Conservation (phyloP, 1,284 basidiomycete species). For the Tilletia caries region DNA sequence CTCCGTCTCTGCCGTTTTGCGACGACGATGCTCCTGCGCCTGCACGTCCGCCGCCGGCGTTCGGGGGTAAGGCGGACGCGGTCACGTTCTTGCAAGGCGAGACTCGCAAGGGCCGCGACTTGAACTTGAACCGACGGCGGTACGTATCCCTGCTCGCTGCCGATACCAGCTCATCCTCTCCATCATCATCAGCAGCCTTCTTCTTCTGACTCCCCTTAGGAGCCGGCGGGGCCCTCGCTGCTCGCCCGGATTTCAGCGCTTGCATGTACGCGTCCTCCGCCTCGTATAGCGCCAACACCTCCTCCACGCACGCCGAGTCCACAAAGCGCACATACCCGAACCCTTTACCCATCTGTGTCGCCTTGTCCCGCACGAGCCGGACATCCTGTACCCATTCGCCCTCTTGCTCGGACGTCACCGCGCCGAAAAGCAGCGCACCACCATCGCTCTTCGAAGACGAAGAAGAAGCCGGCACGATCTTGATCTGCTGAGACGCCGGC, state of each 20-base stretch:
- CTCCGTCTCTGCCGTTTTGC: neutral
- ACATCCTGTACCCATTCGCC: slow-evolving; percentile 74
- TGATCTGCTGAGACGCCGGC: slow-evolving; percentile 19
- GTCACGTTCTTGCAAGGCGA: slow-evolving; percentile 41
- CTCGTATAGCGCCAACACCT: slow-evolving; percentile 45
- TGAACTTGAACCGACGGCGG: slow-evolving; percentile 46
- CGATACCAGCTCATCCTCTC: slow-evolving; percentile 20
- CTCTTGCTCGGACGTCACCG: neutral
- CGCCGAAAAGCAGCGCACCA: neutral
- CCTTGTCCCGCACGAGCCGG: slow-evolving; percentile 81
- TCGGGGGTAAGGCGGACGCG: neutral
- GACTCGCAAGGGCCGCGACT: slow-evolving; percentile 40
- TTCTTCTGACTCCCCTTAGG: slow-evolving; percentile 15
- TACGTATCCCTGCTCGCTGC: slow-evolving; percentile 23
- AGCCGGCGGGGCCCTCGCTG: neutral
- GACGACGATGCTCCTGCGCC: neutral
- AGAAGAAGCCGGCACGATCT: neutral
- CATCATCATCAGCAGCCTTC: slow-evolving; percentile 17
- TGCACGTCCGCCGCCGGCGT: neutral
- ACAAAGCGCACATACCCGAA: slow-evolving; percentile 89
- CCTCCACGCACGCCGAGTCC: slow-evolving; percentile 60
- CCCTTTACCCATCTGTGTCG: slow-evolving; percentile 94
- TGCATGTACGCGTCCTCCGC: slow-evolving; percentile 46
- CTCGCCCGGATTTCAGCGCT: slow-evolving; percentile 13
- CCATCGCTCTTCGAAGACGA: neutral